Conservation (phyloP, 495 filamentous ascomycete genomes). For the Polyplosphaeria fusca region DNA sequence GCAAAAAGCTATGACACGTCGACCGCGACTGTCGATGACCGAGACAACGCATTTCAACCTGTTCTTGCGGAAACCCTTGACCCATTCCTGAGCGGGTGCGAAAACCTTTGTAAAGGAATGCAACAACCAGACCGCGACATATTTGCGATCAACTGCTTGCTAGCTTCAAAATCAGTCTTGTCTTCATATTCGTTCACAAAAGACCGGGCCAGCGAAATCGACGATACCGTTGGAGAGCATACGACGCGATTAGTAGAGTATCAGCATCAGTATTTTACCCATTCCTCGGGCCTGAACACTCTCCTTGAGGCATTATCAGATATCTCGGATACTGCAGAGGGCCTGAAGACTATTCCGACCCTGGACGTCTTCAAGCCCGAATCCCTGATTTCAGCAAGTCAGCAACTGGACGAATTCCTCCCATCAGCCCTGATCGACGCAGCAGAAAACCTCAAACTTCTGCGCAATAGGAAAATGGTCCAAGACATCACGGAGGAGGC, state of each 20-base stretch:
- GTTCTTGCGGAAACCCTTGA: slow-evolving; percentile 81
- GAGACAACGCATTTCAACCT: slow-evolving; percentile 60
- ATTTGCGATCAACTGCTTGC: slow-evolving; percentile 78
- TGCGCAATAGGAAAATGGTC: slow-evolving; percentile 67
- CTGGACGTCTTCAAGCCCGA: slow-evolving; percentile 62
- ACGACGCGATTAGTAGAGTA: slow-evolving; percentile 51
- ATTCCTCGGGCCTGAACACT: slow-evolving; percentile 66
- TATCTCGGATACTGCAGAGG: slow-evolving; percentile 44
- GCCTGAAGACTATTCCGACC: slow-evolving; percentile 51
- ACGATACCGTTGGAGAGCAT: slow-evolving; percentile 44
- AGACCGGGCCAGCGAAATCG: slow-evolving; percentile 45
- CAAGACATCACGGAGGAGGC: slow-evolving; percentile 78
- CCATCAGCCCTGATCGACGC: slow-evolving; percentile 92
- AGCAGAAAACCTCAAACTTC: slow-evolving; percentile 67
- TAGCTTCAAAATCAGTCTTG: slow-evolving; percentile 54
- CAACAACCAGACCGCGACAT: slow-evolving; percentile 59
- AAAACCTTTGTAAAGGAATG: slow-evolving; percentile 63
- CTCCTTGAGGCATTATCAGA: slow-evolving; percentile 62
- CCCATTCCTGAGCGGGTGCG: slow-evolving; percentile 74
- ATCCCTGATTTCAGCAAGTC: slow-evolving; percentile 61
- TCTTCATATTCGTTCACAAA: slow-evolving; percentile 57
- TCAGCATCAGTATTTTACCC: slow-evolving; percentile 67
- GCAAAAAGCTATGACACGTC: slow-evolving; percentile 86
- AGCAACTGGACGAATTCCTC: slow-evolving; percentile 84
- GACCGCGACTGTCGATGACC: slow-evolving; percentile 57